phyloP scores from a whole-genome alignment of 164 flowering plant species.

The Umbilicus rupestris region DNA sequence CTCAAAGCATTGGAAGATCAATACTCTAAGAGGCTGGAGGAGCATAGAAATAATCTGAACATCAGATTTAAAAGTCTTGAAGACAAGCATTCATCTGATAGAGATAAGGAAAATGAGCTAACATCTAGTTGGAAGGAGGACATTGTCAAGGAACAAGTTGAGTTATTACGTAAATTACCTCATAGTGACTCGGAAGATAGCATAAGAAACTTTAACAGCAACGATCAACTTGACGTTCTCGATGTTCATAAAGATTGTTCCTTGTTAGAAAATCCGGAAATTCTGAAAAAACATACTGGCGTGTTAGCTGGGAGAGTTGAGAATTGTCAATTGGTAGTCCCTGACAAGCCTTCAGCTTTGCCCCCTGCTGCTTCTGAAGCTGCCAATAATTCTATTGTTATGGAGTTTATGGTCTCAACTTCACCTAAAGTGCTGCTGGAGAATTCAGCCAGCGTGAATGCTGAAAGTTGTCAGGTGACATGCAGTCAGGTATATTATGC shows the following conservation, averaged over 20 bases:
- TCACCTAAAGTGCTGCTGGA: neutral
- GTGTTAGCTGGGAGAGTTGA: neutral
- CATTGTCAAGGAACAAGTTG: conserved; percentile 13
- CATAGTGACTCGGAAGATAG: neutral
- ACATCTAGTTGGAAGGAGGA: conserved; percentile 24
- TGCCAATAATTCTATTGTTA: neutral
- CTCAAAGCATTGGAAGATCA: conserved; percentile 32
- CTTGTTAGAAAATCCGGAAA: neutral
- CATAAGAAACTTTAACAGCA: neutral
- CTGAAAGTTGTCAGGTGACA: neutral
- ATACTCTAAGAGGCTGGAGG: conserved; percentile 28
- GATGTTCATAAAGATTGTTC: neutral
- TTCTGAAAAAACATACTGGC: neutral
- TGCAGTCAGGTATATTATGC: neutral
- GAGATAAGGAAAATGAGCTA: conserved; percentile 20
- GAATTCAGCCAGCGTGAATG: neutral
- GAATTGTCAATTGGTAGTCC: neutral
- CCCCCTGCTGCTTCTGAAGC: neutral
- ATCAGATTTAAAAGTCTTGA: conserved; percentile 28
- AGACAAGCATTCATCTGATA: conserved; percentile 25
- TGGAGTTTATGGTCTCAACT: neutral
- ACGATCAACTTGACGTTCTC: neutral
- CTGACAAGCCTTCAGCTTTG: neutral
- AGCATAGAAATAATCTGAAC: conserved; percentile 20
- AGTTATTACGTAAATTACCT: neutral